Evolutionary conservation across 2,329 filamentous ascomycete species (phyloP), one percentile per base, ranked within the genome.

Genomic region (Didymella glomerata): DNA sequence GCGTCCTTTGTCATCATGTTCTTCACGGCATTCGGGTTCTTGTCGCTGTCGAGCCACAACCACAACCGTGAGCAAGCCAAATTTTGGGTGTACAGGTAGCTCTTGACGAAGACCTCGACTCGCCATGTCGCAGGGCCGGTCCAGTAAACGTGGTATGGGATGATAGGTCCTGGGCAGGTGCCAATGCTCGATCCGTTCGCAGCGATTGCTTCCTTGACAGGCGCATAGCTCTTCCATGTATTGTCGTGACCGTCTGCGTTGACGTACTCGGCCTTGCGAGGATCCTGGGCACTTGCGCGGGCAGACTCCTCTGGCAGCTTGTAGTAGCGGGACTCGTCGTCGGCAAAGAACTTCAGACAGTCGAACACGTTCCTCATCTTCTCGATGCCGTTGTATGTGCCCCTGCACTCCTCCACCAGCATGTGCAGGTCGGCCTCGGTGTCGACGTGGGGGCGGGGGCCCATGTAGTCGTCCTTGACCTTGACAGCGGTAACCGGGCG

Each of bases 71-170:
- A 83, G 67, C 84, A 86, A 10, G 84, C 80, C 25, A 85, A 71
- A 59, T 85, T 85, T 61, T 86, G 84, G 1, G 83, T 85, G 68
- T 85, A 82, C 1, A 86, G 78, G 66, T 85, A 84, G 54, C 81
- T 81, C 74, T 86, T 86, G 75, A 85, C 75, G 64, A 86, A 85
- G 28, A 83, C 75, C 64, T 85, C 84, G 41, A 85, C 81, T 42
- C 84, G 77, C 84, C 84, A 86, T 3, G 83, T 85, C 3, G 83
- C 83, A 9, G 83, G 81, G 3, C 84, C 84, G 8, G 83, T 84
- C 84, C 84, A 85, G 78, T 85, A 85, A 27, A 81, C 80, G 64
- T 86, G 84, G 50, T 83, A 85, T 4, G 83, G 83, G 28, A 85
- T 78, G 62, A 85, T 83, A n/a, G 83, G 83, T 2, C 84, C 84